Base-by-base conservation (phyloP, 176 grass and related monocot species). In the Oryza meridionalis region DNA sequence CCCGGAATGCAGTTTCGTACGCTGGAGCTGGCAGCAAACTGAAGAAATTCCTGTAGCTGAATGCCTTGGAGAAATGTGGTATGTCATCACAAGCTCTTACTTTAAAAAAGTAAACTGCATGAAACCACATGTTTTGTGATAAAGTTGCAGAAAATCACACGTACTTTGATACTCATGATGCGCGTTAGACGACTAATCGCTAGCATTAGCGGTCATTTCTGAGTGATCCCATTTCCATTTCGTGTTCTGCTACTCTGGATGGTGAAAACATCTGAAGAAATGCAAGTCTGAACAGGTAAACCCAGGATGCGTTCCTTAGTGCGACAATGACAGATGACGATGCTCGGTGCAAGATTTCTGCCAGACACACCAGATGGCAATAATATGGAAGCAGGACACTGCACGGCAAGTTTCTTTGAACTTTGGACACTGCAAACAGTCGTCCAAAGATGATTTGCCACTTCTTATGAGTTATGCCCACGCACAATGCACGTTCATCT, bases 31-130 rank as follows among this genome's bases (percentile, higher is more conserved):
- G 84, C 55, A 88, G 92, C 82, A 91, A 74, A 70, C 83, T 89
- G 81, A 87, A 87, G 77, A 89, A 94, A 74, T 94, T 94, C 72
- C 73, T 87, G 69, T 84, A 87, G 51, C 78, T 91, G 4, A 82
- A 87, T 35, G 27, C 82, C 9, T 11, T 53, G 3, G 78, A 84
- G 37, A 89, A 80, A 85, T 94, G 92, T 87, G 89, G 92, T 94
- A 87, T 43, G 65, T 32, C 59, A 29, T 84, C 29, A 45, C 26
- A 17, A 64, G 22, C 43, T 80, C 32, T 11, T 58, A 13, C 70
- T 58, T 31, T 6, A 35, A 6, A 5, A 31, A 51, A 37, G 32
- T 33, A 33, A 33, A 33, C 32, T 33, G 32, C 32, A 33, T 33
- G 1, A 33, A 33, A 33, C 32, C 32, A 33, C 32, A 33, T 33